Evolutionary conservation across 2,329 filamentous ascomycete genomes (phyloP).

Genomic region (Leptographium radiaticola): DNA sequence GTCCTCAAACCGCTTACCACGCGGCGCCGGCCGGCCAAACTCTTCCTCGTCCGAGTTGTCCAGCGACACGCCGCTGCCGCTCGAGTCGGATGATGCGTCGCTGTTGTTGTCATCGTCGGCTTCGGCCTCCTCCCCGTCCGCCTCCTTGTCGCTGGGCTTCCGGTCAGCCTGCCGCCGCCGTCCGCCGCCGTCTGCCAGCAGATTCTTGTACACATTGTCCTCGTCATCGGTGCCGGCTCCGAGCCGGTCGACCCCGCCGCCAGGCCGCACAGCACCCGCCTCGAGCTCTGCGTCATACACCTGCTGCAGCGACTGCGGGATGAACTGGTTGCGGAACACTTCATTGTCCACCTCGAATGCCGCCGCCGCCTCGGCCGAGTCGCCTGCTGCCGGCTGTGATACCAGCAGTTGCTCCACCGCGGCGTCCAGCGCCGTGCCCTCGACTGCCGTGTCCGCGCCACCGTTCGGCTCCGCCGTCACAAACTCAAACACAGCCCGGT

Average conservation of each 20-base stretch:
- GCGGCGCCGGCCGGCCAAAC: conserved; percentile 55
- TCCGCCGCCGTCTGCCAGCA: conserved; percentile 46
- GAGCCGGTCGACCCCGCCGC: conserved; percentile 28
- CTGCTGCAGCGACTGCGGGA: conserved; percentile 88
- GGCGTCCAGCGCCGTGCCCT: conserved; percentile 41
- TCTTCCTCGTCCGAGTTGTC: conserved; percentile 23
- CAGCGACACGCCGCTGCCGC: conserved; percentile 35
- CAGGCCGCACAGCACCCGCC: conserved; percentile 4
- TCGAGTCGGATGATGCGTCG: conserved; percentile 24
- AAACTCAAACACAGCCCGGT: conserved; percentile 74
- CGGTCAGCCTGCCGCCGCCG: conserved; percentile 4
- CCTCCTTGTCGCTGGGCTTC: conserved; percentile 16
- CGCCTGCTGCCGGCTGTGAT: conserved; percentile 20
- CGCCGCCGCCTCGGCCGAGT: conserved; percentile 24
- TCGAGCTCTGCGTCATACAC: conserved; percentile 95
- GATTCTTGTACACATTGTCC: conserved; percentile 54
- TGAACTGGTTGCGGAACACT: conserved; percentile 92
- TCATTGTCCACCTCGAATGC: conserved; percentile 70
- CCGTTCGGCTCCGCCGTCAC: conserved; percentile 36
- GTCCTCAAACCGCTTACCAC: conserved; percentile 78
- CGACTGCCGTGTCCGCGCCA: conserved; percentile 22
- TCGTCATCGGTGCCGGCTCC: conserved; percentile 49
- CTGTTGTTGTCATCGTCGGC: neutral
- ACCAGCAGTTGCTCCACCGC: conserved; percentile 56
- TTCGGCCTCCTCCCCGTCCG: conserved; percentile 13